Evolutionary conservation across 345 rosid species (phyloP).

Genomic region (Clarkia xantiana): DNA sequence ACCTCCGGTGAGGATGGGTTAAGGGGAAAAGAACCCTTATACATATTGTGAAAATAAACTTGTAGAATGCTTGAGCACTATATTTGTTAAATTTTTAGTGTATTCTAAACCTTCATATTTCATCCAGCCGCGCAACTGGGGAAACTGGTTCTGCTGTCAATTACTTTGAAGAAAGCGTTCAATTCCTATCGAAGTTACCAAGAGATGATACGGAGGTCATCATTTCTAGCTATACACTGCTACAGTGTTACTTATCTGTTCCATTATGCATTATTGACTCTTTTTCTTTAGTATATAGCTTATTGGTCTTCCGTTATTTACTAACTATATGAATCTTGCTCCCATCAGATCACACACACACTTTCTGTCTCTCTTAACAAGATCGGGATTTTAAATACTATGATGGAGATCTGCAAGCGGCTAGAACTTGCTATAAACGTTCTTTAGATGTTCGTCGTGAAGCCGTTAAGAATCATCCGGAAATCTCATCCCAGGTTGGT

Average conservation of each 20-base stretch:
- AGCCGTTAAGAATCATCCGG: slow-evolving; percentile 42
- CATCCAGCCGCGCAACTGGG: slow-evolving; percentile 78
- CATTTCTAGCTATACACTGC: background rate
- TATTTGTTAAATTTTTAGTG: background rate
- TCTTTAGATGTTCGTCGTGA: slow-evolving; percentile 67
- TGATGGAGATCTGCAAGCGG: slow-evolving; percentile 65
- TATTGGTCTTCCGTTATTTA: background rate
- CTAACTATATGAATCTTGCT: slow-evolving; percentile 3
- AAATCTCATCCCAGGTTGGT: slow-evolving; percentile 67
- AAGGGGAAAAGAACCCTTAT: too few species aligned
- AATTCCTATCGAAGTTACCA: slow-evolving; percentile 59
- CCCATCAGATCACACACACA: slow-evolving; percentile 62
- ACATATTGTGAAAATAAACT: too few species aligned
- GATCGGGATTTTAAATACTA: slow-evolving; percentile 89
- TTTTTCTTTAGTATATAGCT: background rate
- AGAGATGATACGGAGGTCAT: slow-evolving; percentile 71
- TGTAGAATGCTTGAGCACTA: background rate
- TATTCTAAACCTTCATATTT: slow-evolving; percentile 3
- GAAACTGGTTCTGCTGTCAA: slow-evolving; percentile 59
- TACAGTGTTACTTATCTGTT: too few species aligned
- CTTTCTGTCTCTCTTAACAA: slow-evolving; percentile 93
- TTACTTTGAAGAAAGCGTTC: slow-evolving; percentile 83
- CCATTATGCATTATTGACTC: slow-evolving; percentile 1
- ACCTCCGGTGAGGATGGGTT: too few species aligned
- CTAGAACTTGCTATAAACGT: slow-evolving; percentile 63